Percentiles rank a stretch among this genome's conserved stretches.
Conservation (phyloP, 148 eudicot genomes). For the Vaccinium corymbosum region DNA sequence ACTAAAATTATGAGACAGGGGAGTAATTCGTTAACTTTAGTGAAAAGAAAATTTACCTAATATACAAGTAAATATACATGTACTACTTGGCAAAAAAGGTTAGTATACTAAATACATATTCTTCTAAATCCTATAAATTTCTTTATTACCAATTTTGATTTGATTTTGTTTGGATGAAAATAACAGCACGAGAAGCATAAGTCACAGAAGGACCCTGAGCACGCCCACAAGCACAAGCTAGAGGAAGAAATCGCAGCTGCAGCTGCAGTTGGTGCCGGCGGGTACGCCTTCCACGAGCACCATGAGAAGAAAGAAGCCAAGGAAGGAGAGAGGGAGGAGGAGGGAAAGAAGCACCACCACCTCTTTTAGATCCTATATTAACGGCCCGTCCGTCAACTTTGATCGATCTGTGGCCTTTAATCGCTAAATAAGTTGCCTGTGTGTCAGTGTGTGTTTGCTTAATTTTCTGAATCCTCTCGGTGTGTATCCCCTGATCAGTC, state of each 20-base stretch:
- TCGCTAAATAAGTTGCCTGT: not conserved
- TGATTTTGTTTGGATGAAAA: not conserved
- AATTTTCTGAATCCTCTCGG: not conserved
- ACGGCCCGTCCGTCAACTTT: no score
- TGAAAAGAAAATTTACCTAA: no score
- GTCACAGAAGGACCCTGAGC: slow-evolving; percentile 58
- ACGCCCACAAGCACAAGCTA: slow-evolving; percentile 51
- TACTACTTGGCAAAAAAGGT: no score
- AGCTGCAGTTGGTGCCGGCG: slow-evolving; percentile 50
- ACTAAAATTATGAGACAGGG: no score
- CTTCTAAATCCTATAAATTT: no score
- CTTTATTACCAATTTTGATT: no score
- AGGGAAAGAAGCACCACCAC: slow-evolving; percentile 48
- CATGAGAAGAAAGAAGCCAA: slow-evolving; percentile 60
- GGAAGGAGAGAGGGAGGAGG: slow-evolving; percentile 29
- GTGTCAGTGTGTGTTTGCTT: not conserved
- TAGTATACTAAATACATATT: no score
- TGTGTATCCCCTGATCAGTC: not conserved
- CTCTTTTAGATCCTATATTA: not conserved
- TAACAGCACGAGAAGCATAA: slow-evolving; percentile 55
- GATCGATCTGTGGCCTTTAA: not conserved
- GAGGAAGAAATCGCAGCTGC: slow-evolving; percentile 49
- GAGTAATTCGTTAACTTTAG: no score
- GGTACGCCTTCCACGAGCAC: slow-evolving; percentile 51
- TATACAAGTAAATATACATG: no score